phyloP scores from a whole-genome alignment of 2,329 filamentous ascomycete species.

The Fusarium compactum region DNA sequence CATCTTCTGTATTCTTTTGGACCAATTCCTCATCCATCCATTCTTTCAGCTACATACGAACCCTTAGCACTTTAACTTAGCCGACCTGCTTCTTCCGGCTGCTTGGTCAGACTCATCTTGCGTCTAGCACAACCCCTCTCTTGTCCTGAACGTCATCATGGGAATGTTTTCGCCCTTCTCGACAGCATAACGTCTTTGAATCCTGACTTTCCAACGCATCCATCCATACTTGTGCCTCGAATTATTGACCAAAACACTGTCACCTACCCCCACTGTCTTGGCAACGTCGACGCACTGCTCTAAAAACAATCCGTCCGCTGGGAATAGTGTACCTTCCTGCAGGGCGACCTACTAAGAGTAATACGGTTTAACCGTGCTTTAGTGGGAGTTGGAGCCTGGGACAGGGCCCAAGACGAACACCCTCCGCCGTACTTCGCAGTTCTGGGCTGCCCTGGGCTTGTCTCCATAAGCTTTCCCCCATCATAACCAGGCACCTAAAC shows the following conservation, averaged over 20 bases:
- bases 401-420: constrained; percentile 21
- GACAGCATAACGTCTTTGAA: constrained; percentile 29
- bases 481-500: constrained; percentile 8
- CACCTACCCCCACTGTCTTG: constrained; percentile 40
- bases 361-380: constrained; percentile 14
- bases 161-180: constrained; percentile 25
- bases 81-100: constrained; percentile 23
- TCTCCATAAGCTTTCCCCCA: constrained; percentile 30
- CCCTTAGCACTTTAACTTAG: constrained; percentile 5
- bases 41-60: constrained; percentile 18
- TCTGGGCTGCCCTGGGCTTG: constrained; percentile 11
- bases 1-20: constrained; percentile 1
- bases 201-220: constrained; percentile 2
- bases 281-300: constrained; percentile 34
- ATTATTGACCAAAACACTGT: constrained; percentile 4
- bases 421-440: constrained; percentile 22
- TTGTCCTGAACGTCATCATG: constrained; percentile 12
- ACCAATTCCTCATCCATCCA: constrained; percentile 1
- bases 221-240: not conserved
- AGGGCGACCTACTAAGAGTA: constrained; percentile 6
- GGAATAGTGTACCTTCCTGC: constrained; percentile 8
- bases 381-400: constrained; percentile 31
- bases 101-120: constrained; percentile 4
- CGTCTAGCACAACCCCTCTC: constrained; percentile 11
- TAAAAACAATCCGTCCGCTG: constrained; percentile 14